Percentiles rank a stretch among this genome's conserved stretches.
Conservation (phyloP, 495 filamentous ascomycete genomes). For the Sphaerosporella brunnea region DNA sequence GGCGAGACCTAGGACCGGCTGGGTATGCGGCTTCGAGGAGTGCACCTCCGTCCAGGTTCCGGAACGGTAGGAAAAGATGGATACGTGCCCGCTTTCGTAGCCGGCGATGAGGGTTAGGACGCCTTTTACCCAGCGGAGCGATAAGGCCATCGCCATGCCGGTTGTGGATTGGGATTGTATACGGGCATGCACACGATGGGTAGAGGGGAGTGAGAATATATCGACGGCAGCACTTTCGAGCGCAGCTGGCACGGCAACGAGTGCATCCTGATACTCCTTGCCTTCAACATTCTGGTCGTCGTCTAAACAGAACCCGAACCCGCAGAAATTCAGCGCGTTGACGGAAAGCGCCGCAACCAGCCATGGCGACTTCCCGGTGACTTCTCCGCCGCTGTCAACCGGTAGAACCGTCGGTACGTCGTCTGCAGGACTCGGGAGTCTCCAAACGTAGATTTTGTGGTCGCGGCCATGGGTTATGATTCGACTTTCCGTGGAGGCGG, state of each 20-base stretch:
- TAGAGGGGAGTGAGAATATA: slow-evolving; percentile 67
- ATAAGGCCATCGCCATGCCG: slow-evolving; percentile 79
- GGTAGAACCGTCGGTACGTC: not conserved
- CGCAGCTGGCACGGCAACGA: slow-evolving; percentile 62
- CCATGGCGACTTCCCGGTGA: slow-evolving; percentile 41
- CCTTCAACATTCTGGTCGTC: slow-evolving; percentile 1
- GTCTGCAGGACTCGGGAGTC: not conserved
- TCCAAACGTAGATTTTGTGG: slow-evolving; percentile 41
- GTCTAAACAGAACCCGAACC: slow-evolving; percentile 43
- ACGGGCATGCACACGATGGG: slow-evolving; percentile 45
- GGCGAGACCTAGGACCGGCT: slow-evolving; percentile 73
- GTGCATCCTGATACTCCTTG: slow-evolving; percentile 24
- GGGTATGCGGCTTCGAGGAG: slow-evolving; percentile 47
- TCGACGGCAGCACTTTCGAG: slow-evolving; percentile 61
- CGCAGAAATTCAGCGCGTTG: slow-evolving; percentile 91
- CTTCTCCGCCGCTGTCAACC: slow-evolving; percentile 6
- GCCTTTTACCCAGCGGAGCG: slow-evolving; percentile 31
- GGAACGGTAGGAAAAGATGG: slow-evolving; percentile 29
- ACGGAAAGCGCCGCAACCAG: slow-evolving; percentile 65
- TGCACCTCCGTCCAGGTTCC: slow-evolving; percentile 48
- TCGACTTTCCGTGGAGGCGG: not conserved
- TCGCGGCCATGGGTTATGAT: slow-evolving; percentile 70
- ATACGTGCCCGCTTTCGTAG: slow-evolving; percentile 70
- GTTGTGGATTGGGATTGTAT: slow-evolving; percentile 10
- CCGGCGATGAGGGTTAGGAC: slow-evolving; percentile 45